Conservation (phyloP, 306 rosid genomes). For the Begonia fuchsioides region DNA sequence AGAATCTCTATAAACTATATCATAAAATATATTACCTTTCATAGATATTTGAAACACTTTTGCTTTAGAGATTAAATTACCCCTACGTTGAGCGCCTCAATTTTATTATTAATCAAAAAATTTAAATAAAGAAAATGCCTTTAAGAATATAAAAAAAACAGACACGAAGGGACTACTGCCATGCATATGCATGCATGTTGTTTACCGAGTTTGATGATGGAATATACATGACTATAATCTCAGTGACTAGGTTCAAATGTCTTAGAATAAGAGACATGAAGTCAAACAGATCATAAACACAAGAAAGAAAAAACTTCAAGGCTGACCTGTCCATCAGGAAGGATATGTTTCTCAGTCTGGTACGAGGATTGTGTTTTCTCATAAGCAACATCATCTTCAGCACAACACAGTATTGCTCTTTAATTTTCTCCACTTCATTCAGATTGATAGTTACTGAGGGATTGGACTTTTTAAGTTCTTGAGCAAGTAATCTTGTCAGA, state of each 20-base stretch:
- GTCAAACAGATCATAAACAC: constrained; percentile 7
- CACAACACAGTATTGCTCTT: constrained; percentile 73
- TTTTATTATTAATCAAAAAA: too few species aligned
- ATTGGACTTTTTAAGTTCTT: constrained; percentile 77
- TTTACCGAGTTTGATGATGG: neutral
- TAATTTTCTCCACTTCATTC: constrained; percentile 78
- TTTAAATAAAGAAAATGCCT: too few species aligned
- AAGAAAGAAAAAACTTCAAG: constrained; percentile 1
- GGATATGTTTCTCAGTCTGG: constrained; percentile 63
- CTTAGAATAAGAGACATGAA: neutral
- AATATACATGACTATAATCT: neutral
- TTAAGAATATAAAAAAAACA: neutral
- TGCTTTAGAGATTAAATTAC: too few species aligned
- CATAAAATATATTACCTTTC: too few species aligned
- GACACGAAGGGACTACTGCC: neutral
- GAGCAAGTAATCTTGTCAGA: constrained; percentile 70
- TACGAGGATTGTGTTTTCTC: constrained; percentile 41
- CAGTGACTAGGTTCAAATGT: neutral
- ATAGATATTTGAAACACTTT: too few species aligned
- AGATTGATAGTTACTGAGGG: constrained; percentile 52
- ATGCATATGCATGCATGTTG: neutral
- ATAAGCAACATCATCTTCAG: constrained; percentile 87
- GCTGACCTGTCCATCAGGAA: constrained; percentile 94
- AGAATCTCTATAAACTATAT: too few species aligned
- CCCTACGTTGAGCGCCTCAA: too few species aligned